Percentiles rank a stretch among this genome's conserved stretches.
Conservation (phyloP, 2,329 filamentous ascomycete genomes). For the Epicoccum nigrum region DNA sequence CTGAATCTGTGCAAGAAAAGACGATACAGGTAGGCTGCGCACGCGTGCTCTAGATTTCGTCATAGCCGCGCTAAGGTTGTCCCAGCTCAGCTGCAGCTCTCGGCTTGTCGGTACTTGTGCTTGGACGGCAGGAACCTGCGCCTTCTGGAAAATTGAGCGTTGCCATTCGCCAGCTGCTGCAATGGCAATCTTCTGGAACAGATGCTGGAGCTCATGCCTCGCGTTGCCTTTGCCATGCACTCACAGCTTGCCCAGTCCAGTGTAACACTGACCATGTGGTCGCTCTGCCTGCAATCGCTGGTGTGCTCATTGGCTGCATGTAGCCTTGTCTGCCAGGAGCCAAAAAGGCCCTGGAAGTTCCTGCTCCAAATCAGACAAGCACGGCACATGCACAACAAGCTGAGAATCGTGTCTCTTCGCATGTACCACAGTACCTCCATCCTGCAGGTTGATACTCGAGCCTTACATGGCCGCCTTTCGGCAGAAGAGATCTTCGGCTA, state of each 20-base stretch:
- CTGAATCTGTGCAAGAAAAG: constrained; percentile 10
- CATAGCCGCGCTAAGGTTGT: constrained; percentile 16
- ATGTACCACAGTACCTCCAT: too few species aligned
- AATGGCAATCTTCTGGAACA: not conserved
- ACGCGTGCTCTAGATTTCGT: constrained; percentile 15
- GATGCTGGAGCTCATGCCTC: not conserved
- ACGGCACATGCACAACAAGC: not conserved
- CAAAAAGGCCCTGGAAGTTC: too few species aligned
- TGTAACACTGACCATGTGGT: not conserved
- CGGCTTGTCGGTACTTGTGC: constrained; percentile 15
- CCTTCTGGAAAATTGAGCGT: not conserved
- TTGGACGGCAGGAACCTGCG: constrained; percentile 15
- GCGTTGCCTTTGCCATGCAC: not conserved
- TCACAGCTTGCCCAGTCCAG: not conserved
- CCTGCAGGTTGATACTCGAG: too few species aligned
- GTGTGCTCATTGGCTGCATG: not conserved
- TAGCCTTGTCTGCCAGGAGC: not conserved
- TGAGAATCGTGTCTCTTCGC: not conserved
- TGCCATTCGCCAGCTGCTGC: constrained; percentile 5
- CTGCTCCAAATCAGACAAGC: not conserved
- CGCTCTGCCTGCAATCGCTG: not conserved
- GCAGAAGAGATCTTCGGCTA: too few species aligned
- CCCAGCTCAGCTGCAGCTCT: constrained; percentile 15
- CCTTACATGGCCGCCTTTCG: too few species aligned
- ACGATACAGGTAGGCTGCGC: constrained; percentile 14